phyloP scores from a whole-genome alignment of 805 yeast genomes.

The Cephaloascus albidus region DNA sequence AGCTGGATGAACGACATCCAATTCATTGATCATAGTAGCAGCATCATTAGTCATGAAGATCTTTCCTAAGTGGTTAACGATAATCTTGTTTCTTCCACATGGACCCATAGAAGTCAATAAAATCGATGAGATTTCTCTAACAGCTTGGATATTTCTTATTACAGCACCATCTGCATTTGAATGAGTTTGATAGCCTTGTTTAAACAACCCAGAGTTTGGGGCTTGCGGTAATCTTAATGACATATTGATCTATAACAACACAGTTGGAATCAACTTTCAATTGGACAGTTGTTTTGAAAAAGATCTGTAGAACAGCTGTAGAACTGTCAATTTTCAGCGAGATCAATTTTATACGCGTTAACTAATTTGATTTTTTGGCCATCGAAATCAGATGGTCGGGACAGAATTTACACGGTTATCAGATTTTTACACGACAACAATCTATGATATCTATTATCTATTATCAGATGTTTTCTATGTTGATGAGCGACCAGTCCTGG shows the following conservation, averaged over 20 bases:
- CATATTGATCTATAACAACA: constrained; percentile 52
- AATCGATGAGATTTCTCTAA: constrained; percentile 85
- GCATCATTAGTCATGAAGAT: constrained; percentile 93
- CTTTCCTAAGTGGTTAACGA: constrained; percentile 80
- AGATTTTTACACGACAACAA: too few species aligned
- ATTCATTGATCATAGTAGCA: constrained; percentile 91
- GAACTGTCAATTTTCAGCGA: too few species aligned
- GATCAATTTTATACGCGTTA: too few species aligned
- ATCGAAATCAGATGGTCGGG: too few species aligned
- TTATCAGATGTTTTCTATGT: too few species aligned
- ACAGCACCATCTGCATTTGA: constrained; percentile 92
- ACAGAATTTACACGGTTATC: too few species aligned
- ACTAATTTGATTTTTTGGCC: too few species aligned
- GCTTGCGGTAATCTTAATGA: constrained; percentile 86
- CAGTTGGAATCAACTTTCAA: too few species aligned
- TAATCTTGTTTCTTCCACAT: constrained; percentile 92
- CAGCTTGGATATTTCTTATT: constrained; percentile 85
- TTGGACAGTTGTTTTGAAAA: too few species aligned
- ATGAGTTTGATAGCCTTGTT: constrained; percentile 87
- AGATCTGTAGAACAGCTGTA: too few species aligned
- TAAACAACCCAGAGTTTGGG: constrained; percentile 89
- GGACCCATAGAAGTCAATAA: constrained; percentile 96
- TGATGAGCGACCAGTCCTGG: too few species aligned
- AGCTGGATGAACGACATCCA: constrained; percentile 95
- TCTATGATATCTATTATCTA: too few species aligned